Evolutionary conservation across 371 early-diverging fungal genomes (phyloP), one percentile per base, ranked within the genome.

Genomic region (Cokeromyces recurvatus): DNA sequence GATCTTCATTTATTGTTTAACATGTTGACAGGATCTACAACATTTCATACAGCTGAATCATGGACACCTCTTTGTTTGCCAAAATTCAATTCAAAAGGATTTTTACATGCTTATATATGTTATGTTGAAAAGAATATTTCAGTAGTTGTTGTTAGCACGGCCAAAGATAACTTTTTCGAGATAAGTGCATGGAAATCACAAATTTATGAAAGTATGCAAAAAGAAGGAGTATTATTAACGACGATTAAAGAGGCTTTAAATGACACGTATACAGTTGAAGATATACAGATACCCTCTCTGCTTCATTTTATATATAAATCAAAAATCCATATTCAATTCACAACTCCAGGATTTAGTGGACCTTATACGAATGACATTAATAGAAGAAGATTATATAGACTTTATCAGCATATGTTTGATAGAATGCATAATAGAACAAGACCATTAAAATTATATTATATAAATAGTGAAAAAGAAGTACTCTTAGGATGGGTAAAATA

Each of bases 51-150:
- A 38, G 85, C 75, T 11, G 94, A 94, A 60, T 83, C 86, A 10
- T 97, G 95, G 95, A 89, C 87, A 2, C 97, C 97, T 14, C 75
- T 97, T n/a, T 97, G 97, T 55, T 78, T 95, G 17, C 96, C 97
- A 22, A 86, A 82, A 43, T 91, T 94, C 68, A 92, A 95, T 64
- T 74, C 81, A 41, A 78, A 81, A 56, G 92, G 89, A 2, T 95
- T 92, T 58, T 64, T 97, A 25, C 87, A 94, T 57, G 90, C 90
- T 1, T 92, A 95, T 51, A 83, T 95, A 5, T 86, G 81, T 55
- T 91, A 86, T 56, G 71, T 94, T 21, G 78, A 82, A 16, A 59
- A 75, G 4, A 81, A 84, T 5, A 61, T 87, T 5, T 87, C 84
- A 25, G 62, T 94, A 22, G 71, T 91, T 0, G 70, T 91, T 48